Conservation (phyloP, 2,329 filamentous ascomycete genomes). For the Penicillium sp. region DNA sequence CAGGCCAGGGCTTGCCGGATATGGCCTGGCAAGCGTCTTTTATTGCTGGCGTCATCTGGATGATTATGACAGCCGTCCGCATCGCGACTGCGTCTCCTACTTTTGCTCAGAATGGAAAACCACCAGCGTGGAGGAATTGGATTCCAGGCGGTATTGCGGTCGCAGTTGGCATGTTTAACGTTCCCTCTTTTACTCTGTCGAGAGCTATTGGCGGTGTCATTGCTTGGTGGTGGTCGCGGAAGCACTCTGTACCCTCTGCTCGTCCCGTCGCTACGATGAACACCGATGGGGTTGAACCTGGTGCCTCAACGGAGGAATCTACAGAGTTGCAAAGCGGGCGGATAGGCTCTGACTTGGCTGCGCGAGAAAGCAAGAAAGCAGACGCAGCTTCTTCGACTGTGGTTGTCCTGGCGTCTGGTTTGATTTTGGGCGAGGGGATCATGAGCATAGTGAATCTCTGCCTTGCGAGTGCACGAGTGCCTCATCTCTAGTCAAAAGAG, state of each 20-base stretch:
- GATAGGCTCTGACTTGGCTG: conserved; percentile 27
- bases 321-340: conserved; percentile 1
- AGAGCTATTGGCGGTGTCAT: conserved; percentile 73
- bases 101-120: conserved; percentile 28
- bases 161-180: conserved; percentile 97
- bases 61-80: conserved; percentile 64
- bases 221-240: conserved; percentile 71
- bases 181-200: conserved; percentile 89
- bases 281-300: background rate
- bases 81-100: conserved; percentile 48
- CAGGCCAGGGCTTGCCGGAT: conserved; percentile 76
- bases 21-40: conserved; percentile 78
- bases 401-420: conserved; percentile 81
- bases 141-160: conserved; percentile 85
- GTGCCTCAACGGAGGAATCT: background rate
- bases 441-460: conserved; percentile 85
- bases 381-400: conserved; percentile 56
- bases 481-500: conserved; percentile 55
- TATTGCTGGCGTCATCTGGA: conserved; percentile 70
- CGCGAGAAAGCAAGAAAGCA: conserved; percentile 39
- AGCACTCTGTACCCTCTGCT: conserved; percentile 21
- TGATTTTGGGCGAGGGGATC: conserved; percentile 89
- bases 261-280: background rate
- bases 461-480: conserved; percentile 70
- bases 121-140: conserved; percentile 62